A percentile compares a stretch with the other conserved stretches of the same genome.
Evolutionary conservation across 306 rosid species (phyloP).

Genomic region (Hippophae tibetana): DNA sequence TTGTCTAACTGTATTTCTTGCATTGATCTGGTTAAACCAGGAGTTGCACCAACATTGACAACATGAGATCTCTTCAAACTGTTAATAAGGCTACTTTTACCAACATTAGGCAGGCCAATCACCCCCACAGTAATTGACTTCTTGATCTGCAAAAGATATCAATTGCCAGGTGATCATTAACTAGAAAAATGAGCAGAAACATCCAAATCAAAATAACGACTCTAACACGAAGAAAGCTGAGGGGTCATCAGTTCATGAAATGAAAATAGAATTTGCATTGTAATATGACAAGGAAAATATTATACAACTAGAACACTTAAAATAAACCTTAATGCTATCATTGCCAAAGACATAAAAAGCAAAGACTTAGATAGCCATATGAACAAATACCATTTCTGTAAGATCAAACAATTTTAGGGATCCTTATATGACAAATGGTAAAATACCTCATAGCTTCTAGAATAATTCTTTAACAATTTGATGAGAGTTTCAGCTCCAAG

Average conservation of each 20-base stretch:
- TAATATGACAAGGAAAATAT: no score
- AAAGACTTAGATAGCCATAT: no score
- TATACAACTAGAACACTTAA: no score
- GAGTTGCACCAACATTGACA: slow-evolving; percentile 80
- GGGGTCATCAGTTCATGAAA: no score
- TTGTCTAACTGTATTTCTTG: slow-evolving; percentile 89
- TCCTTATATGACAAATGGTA: not conserved
- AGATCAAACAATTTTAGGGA: not conserved
- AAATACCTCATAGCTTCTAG: slow-evolving; percentile 86
- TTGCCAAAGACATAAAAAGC: no score
- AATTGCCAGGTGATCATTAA: slow-evolving; percentile 11
- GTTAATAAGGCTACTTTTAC: slow-evolving; percentile 92
- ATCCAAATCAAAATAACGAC: not conserved
- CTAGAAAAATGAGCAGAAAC: not conserved
- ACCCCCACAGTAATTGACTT: slow-evolving; percentile 89
- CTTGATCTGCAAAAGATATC: slow-evolving; percentile 55
- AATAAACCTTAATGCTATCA: no score
- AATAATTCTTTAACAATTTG: slow-evolving; percentile 86
- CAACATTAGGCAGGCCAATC: slow-evolving; percentile 93
- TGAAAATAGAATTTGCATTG: no score
- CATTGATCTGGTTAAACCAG: slow-evolving; percentile 83
- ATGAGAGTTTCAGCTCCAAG: slow-evolving; percentile 94
- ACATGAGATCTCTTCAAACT: slow-evolving; percentile 71
- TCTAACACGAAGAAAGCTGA: not conserved
- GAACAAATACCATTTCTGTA: no score